Evolutionary conservation across 2,329 filamentous ascomycete genomes (phyloP).

Genomic region (Neurospora sp.): DNA sequence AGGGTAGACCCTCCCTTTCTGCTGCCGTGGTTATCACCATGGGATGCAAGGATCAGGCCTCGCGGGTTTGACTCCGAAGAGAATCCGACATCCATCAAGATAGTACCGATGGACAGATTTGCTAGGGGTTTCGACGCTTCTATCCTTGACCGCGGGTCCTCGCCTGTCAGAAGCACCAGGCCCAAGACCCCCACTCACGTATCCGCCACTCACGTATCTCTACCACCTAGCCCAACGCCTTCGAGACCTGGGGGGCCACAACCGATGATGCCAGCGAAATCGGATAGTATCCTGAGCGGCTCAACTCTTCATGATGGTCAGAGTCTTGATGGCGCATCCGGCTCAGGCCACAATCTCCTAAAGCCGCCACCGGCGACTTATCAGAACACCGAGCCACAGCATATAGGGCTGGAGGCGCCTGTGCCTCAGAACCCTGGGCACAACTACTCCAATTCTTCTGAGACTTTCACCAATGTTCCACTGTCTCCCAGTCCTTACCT

Average conservation of each 20-base stretch:
- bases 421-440: not conserved
- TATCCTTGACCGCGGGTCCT: not conserved
- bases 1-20: constrained; percentile 11
- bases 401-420: not conserved
- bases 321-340: not conserved
- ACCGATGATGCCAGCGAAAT: not conserved
- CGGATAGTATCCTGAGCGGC: not conserved
- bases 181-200: not conserved
- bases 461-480: not conserved
- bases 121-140: not conserved
- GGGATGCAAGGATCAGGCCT: not conserved
- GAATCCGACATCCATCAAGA: not conserved
- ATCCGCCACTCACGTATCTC: not conserved
- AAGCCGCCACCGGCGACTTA: not conserved
- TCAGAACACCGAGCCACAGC: not conserved
- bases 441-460: not conserved
- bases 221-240: constrained; percentile 1
- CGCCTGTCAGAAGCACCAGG: not conserved
- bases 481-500: not conserved
- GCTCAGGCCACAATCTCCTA: not conserved
- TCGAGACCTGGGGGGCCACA: not conserved
- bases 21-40: constrained; percentile 15
- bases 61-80: constrained; percentile 3
- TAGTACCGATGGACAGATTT: not conserved
- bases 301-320: not conserved